phyloP scores from a whole-genome alignment of 2,329 filamentous ascomycete species.

The Botrytis hyacinthi region DNA sequence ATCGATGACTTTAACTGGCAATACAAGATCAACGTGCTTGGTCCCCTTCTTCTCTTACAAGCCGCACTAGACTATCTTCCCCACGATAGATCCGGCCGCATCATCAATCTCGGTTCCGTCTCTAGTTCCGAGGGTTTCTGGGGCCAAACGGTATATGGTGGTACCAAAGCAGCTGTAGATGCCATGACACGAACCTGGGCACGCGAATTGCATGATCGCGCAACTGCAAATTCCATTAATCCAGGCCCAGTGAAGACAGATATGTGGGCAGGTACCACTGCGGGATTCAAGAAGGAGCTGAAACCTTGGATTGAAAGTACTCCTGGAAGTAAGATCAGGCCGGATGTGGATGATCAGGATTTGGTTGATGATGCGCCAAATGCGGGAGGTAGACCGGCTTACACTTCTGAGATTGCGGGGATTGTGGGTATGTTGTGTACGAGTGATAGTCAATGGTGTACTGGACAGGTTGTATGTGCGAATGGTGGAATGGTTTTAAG shows the following conservation, averaged over 20 bases:
- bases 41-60: constrained; percentile 74
- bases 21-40: constrained; percentile 79
- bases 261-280: constrained; percentile 59
- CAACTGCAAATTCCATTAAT: constrained; percentile 65
- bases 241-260: constrained; percentile 65
- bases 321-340: constrained; percentile 61
- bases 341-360: constrained; percentile 59
- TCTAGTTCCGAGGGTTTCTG: constrained; percentile 51
- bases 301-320: constrained; percentile 61
- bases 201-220: constrained; percentile 58
- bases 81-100: constrained; percentile 61
- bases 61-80: constrained; percentile 69
- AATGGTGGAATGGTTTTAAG: constrained; percentile 71
- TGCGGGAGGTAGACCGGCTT: constrained; percentile 59
- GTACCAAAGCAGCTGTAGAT: constrained; percentile 65
- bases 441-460: constrained; percentile 72
- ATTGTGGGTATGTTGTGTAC: constrained; percentile 74
- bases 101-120: constrained; percentile 61
- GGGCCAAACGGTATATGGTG: constrained; percentile 61
- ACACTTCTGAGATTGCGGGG: constrained; percentile 69
- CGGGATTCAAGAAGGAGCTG: constrained; percentile 57
- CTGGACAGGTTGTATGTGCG: constrained; percentile 74
- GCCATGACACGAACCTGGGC: constrained; percentile 69
- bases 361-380: constrained; percentile 58
- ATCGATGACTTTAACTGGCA: constrained; percentile 65